Percentiles rank a stretch among this genome's conserved stretches.
Conservation (phyloP, 768 basidiomycete genomes). For the Lactarius quietus region DNA sequence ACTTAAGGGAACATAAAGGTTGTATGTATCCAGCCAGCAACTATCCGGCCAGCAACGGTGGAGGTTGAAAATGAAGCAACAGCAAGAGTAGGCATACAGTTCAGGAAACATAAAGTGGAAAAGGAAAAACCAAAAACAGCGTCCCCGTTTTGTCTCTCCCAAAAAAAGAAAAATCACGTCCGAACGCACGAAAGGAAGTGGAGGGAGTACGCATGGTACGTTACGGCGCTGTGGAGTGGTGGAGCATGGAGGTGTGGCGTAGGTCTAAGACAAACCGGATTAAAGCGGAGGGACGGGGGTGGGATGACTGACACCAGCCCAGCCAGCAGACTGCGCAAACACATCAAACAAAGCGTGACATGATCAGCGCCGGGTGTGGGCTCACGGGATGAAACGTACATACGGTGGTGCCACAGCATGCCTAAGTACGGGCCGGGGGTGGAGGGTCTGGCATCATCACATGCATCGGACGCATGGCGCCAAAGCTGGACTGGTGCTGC, state of each 20-base stretch:
- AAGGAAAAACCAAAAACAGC: background rate
- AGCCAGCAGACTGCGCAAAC: slow-evolving; percentile 23
- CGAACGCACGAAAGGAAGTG: background rate
- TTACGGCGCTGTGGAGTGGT: background rate
- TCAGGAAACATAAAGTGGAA: background rate
- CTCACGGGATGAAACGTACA: background rate
- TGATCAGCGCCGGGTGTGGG: background rate
- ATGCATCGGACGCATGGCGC: slow-evolving; percentile 31
- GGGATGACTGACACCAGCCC: slow-evolving; percentile 9
- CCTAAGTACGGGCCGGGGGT: slow-evolving; percentile 9
- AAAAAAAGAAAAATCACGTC: background rate
- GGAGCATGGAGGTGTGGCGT: background rate
- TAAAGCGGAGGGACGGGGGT: background rate
- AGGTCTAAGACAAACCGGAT: background rate
- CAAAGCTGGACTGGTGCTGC: slow-evolving; percentile 34
- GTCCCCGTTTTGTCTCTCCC: background rate
- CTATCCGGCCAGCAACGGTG: background rate
- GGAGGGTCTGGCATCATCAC: slow-evolving; percentile 33
- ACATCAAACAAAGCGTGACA: background rate
- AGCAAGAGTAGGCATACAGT: background rate
- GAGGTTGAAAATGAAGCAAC: slow-evolving; percentile 4
- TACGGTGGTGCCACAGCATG: background rate
- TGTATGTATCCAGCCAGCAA: background rate
- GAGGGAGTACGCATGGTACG: background rate
- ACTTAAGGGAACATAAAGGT: background rate